A percentile compares a stretch with the other conserved stretches of the same genome.
Evolutionary conservation across 2,329 filamentous ascomycete genomes (phyloP).

Genomic region (Botrytis porri): DNA sequence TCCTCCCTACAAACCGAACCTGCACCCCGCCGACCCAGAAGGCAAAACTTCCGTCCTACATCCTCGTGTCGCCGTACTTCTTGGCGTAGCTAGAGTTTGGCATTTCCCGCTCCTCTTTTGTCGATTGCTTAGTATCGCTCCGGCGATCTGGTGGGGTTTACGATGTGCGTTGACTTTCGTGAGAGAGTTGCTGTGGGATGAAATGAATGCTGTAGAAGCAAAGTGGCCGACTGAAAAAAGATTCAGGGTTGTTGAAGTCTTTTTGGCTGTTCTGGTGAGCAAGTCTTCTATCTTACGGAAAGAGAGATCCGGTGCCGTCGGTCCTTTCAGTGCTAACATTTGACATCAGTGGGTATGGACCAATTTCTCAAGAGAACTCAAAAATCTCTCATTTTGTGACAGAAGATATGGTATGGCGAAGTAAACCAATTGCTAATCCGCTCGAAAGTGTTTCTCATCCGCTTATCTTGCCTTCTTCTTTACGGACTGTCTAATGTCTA

Average conservation of each 20-base stretch:
- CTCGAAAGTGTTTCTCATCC: conserved; percentile 64
- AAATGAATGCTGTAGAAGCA: conserved; percentile 39
- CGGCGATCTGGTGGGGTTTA: conserved; percentile 69
- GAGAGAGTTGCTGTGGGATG: conserved; percentile 56
- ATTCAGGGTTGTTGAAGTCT: conserved; percentile 63
- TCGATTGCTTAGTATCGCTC: conserved; percentile 68
- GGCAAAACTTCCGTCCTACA: conserved; percentile 53
- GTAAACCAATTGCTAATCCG: not conserved
- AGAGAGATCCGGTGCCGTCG: not conserved
- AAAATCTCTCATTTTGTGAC: not conserved
- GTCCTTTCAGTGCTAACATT: not conserved
- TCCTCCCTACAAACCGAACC: conserved; percentile 26
- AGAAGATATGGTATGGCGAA: not conserved
- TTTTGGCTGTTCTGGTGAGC: conserved; percentile 62
- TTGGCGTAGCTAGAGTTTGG: conserved; percentile 71
- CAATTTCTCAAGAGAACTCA: not conserved
- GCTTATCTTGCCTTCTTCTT: conserved; percentile 81
- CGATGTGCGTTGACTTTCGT: conserved; percentile 67
- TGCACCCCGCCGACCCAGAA: conserved; percentile 31
- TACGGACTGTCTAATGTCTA: conserved; percentile 79
- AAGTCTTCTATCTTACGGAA: conserved; percentile 48
- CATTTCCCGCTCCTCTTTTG: conserved; percentile 70
- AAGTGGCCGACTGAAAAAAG: conserved; percentile 48
- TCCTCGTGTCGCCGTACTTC: conserved; percentile 73
- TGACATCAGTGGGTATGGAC: not conserved